These are phyloP conservation scores for Heterobasidion occidentale DNA, from an alignment of 1,284 basidiomycete genomes.

Conservation along the genomic window DNA sequence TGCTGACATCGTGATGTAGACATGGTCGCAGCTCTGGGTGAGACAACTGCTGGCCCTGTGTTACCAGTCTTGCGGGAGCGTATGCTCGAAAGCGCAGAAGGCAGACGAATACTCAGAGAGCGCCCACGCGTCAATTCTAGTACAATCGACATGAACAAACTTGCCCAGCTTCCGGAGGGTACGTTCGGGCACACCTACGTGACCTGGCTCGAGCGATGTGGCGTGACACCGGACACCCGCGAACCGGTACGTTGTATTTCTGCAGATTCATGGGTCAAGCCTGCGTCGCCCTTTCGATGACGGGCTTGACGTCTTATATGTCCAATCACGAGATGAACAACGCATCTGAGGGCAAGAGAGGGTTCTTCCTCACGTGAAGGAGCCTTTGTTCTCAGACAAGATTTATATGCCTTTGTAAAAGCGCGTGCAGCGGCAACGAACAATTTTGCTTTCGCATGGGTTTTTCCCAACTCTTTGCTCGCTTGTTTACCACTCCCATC, in stretches of 20 bases:
- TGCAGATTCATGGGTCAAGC: neutral
- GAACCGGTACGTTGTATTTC: slow-evolving; percentile 61
- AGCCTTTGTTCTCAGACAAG: too few species aligned
- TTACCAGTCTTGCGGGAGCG: slow-evolving; percentile 73
- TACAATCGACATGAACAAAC: slow-evolving; percentile 69
- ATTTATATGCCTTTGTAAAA: too few species aligned
- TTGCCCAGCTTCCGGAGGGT: slow-evolving; percentile 65
- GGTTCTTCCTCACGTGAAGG: too few species aligned
- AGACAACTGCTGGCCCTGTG: slow-evolving; percentile 81
- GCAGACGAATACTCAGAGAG: slow-evolving; percentile 76
- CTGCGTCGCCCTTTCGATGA: neutral
- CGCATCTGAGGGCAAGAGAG: too few species aligned
- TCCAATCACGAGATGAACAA: too few species aligned
- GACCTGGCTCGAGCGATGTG: slow-evolving; percentile 86
- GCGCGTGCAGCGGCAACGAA: too few species aligned
- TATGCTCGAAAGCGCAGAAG: slow-evolving; percentile 79
- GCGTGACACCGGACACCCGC: slow-evolving; percentile 93
- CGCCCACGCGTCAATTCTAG: slow-evolving; percentile 76
- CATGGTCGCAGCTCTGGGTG: slow-evolving; percentile 89
- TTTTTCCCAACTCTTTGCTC: too few species aligned
- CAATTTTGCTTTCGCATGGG: too few species aligned
- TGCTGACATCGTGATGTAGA: slow-evolving; percentile 39
- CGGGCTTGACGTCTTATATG: too few species aligned
- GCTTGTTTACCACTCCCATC: neutral
- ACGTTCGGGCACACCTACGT: slow-evolving; percentile 86